Evolutionary conservation across 2,329 filamentous ascomycete genomes (phyloP), one percentile per base, ranked within the genome.

Genomic region (Clathrospora elynae): DNA sequence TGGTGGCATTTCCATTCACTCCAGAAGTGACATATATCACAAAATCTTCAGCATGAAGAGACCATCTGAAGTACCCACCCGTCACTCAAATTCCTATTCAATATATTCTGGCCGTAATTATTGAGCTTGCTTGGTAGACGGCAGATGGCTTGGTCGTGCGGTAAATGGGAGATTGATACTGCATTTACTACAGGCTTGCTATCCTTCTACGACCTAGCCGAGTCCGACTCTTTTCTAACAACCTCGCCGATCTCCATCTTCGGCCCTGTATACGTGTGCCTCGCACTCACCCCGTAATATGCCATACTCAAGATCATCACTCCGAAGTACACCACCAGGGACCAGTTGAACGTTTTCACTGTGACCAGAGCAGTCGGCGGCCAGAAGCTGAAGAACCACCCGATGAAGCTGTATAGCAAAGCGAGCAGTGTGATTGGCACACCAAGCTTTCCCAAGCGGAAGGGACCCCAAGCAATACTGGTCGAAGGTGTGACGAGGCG

Each of bases 301-400:
- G 22, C 5, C 11, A 59, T 14, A 9, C 44, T 34, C 4, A 48
- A 30, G 6, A 47, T 8, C 9, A 59, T 33, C 1, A 46, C 42
- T 1, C 50, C 53, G 7, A 49, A 41, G 14, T 39, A 60, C 5
- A 57, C 53, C 1, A 55, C 49, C 5, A 47, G 33, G 2, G 46
- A 48, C 44, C 56, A 61, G 34, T 61, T 62, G 39, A 57, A 50
- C 1, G 28, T 42, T 10, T 48, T 18, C 1, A 47, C 38, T n/a
- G 24, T 23, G 0, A 51, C 42, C 4, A 20, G 9, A 1, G 38
- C 42, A 1, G 31, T 37, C 1, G 42, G 42, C 11, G 47, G 57
- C 48, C 38, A 59, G 37, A 53, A 53, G 0, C 44, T 49, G 36
- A 60, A 59, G 39, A 57, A 46, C n/a, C 42, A 25, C 5, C 49